Conservation (phyloP, 352 stramenopile species). For the Phytophthora fragariaefolia region DNA sequence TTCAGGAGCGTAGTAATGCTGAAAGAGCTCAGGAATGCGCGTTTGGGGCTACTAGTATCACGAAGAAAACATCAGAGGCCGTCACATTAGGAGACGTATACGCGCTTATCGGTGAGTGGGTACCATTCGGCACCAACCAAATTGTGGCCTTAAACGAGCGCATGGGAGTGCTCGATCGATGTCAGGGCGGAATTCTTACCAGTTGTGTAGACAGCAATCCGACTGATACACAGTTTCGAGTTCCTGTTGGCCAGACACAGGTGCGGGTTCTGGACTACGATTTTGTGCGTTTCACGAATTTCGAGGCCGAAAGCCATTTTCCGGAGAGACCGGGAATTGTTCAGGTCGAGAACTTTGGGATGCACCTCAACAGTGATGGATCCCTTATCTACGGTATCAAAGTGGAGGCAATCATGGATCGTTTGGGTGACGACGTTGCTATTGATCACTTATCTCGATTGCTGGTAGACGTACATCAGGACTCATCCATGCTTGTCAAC, state of each 20-base stretch:
- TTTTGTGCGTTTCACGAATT: constrained; percentile 98
- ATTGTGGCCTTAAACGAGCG: constrained; percentile 98
- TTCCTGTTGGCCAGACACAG: constrained; percentile 93
- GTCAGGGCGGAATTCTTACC: constrained; percentile 97
- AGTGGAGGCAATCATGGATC: constrained; percentile 97
- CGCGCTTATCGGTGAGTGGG: constrained; percentile 97
- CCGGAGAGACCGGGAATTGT: constrained; percentile 94
- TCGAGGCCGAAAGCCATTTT: constrained; percentile 98
- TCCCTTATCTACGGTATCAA: constrained; percentile 88
- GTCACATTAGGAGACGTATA: constrained; percentile 96
- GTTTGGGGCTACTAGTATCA: constrained; percentile 82
- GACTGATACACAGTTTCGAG: constrained; percentile 84
- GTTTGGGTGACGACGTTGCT: constrained; percentile 95
- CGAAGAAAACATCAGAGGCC: constrained; percentile 92
- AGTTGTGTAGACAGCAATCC: constrained; percentile 90
- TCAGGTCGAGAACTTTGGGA: constrained; percentile 97
- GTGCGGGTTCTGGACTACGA: constrained; percentile 98
- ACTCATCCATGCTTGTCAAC: constrained; percentile 96
- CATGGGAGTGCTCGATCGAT: constrained; percentile 95
- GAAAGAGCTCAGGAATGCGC: constrained; percentile 91
- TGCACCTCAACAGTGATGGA: constrained; percentile 81
- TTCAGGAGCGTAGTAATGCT: constrained; percentile 93
- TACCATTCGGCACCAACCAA: constrained; percentile 98
- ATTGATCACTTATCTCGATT: constrained; percentile 96
- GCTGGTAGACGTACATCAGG: constrained; percentile 97